Evolutionary conservation across 1,284 basidiomycete genomes (phyloP).

Genomic region (Trichosporon sp.): DNA sequence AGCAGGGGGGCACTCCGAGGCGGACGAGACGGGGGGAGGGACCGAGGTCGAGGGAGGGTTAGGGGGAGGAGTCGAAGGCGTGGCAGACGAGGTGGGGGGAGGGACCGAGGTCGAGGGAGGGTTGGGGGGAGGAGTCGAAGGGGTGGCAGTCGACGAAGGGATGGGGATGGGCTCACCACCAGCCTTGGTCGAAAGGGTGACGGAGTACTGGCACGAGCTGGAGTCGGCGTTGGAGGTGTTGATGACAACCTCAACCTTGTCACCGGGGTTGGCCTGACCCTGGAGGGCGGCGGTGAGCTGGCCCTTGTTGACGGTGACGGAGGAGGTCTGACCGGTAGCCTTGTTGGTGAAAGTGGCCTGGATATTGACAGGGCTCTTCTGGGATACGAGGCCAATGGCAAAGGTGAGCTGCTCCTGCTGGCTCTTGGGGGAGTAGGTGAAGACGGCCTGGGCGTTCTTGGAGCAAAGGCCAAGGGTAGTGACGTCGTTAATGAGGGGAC

Average conservation of each 20-base stretch:
- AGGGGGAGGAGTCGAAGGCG: neutral
- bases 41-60: neutral
- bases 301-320: constrained; percentile 18
- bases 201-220: constrained; percentile 22
- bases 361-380: constrained; percentile 22
- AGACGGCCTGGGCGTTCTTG: constrained; percentile 21
- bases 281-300: neutral
- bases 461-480: constrained; percentile 27
- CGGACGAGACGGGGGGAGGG: neutral
- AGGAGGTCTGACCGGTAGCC: constrained; percentile 16
- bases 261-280: constrained; percentile 5
- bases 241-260: constrained; percentile 21
- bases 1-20: constrained; percentile 12
- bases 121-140: neutral
- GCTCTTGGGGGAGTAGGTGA: constrained; percentile 23
- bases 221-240: constrained; percentile 16
- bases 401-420: constrained; percentile 18
- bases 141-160: neutral
- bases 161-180: neutral
- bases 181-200: neutral
- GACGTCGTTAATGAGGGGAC: constrained; percentile 21
- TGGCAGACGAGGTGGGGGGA: neutral
- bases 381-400: constrained; percentile 21
- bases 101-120: neutral
- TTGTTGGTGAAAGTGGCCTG: constrained; percentile 11